Conservation (phyloP, 1,284 basidiomycete genomes). For the Filobasidium uniguttulatum region DNA sequence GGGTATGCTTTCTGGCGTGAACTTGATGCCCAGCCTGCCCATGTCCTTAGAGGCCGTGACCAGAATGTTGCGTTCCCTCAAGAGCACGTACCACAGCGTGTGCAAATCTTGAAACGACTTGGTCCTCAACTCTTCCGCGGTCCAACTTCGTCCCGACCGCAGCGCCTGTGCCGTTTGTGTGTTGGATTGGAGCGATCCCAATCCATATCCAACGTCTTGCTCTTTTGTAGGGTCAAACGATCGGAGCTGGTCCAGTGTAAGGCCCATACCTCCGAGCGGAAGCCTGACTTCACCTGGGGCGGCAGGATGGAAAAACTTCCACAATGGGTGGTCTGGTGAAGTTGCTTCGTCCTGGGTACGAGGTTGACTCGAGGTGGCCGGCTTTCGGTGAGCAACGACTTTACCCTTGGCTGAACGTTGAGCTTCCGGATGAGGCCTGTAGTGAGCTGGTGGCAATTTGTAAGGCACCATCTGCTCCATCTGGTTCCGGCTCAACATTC, state of each 20-base stretch:
- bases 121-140: conserved; percentile 62
- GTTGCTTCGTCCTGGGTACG: conserved; percentile 18
- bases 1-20: conserved; percentile 23
- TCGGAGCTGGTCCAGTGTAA: conserved; percentile 24
- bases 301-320: conserved; percentile 32
- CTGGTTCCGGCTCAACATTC: background rate
- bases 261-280: conserved; percentile 8
- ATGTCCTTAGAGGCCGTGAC: conserved; percentile 72
- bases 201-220: conserved; percentile 23
- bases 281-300: conserved; percentile 1
- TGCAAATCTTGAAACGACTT: conserved; percentile 88
- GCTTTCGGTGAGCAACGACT: conserved; percentile 24
- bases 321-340: conserved; percentile 28
- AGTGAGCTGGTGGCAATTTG: background rate
- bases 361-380: conserved; percentile 21
- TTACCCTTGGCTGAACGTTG: conserved; percentile 24
- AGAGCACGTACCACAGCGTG: conserved; percentile 76
- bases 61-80: conserved; percentile 75
- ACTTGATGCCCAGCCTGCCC: conserved; percentile 45
- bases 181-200: conserved; percentile 23
- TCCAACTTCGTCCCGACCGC: conserved; percentile 56
- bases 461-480: background rate
- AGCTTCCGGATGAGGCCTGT: background rate
- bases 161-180: conserved; percentile 20
- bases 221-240: conserved; percentile 12